Conservation (phyloP, 106 monocot species). For the Dendrobium catenatum region DNA sequence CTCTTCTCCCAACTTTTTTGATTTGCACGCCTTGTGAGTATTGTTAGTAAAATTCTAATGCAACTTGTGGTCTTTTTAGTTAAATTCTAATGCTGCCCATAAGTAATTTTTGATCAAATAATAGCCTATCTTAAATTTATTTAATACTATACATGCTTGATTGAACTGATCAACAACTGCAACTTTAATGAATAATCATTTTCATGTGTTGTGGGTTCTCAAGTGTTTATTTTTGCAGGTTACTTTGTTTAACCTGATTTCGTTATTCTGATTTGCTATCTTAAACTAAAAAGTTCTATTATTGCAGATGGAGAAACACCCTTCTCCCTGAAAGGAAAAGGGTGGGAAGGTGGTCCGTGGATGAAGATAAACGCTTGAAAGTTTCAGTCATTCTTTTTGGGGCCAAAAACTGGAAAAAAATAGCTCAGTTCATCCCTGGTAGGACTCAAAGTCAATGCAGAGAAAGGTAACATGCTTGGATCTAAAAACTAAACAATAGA, state of each 20-base stretch:
- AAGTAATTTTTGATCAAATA: too few species aligned
- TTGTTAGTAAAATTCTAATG: too few species aligned
- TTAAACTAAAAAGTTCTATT: constrained; percentile 6
- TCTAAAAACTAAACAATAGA: neutral
- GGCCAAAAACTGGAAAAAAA: constrained; percentile 80
- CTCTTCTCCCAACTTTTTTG: too few species aligned
- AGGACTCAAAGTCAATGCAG: constrained; percentile 81
- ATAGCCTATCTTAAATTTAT: too few species aligned
- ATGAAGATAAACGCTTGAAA: constrained; percentile 94
- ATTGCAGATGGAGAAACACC: constrained; percentile 71
- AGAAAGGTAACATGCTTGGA: constrained; percentile 52
- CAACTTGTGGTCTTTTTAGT: too few species aligned
- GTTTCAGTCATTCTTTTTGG: constrained; percentile 86
- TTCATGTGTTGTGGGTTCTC: neutral
- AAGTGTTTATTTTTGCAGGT: constrained; percentile 1
- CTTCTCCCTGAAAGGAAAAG: constrained; percentile 60
- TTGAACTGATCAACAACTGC: neutral
- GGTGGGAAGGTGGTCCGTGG: constrained; percentile 87
- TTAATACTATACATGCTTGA: too few species aligned
- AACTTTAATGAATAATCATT: neutral
- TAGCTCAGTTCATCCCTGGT: constrained; percentile 69
- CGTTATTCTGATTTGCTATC: neutral
- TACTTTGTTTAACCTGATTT: neutral
- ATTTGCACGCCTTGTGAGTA: too few species aligned
- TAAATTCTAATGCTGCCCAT: too few species aligned